phyloP scores from a whole-genome alignment of 2,329 filamentous ascomycete species.

The Xylariaceae sp. region DNA sequence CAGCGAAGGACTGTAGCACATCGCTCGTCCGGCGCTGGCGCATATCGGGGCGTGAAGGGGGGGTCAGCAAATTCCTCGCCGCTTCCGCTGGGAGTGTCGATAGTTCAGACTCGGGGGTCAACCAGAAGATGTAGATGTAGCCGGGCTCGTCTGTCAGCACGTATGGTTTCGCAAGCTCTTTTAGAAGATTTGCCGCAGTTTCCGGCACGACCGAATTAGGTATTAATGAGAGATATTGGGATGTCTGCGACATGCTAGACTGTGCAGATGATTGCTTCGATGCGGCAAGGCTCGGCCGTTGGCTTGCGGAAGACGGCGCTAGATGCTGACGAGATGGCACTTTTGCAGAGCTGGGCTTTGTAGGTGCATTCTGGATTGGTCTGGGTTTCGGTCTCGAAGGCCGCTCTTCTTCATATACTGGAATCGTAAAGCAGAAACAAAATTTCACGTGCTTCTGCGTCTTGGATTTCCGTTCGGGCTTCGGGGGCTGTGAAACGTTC shows the following conservation, averaged over 20 bases:
- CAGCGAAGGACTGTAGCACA: constrained; percentile 59
- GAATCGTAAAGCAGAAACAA: constrained; percentile 62
- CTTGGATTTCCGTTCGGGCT: constrained; percentile 38
- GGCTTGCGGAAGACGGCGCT: constrained; percentile 37
- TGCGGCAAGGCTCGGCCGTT: constrained; percentile 37
- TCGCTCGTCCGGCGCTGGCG: constrained; percentile 60
- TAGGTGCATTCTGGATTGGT: constrained; percentile 51
- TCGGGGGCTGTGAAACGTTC: constrained; percentile 27
- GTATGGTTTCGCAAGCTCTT: constrained; percentile 78
- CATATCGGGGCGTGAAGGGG: constrained; percentile 51
- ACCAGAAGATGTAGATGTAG: constrained; percentile 99
- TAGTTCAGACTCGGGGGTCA: constrained; percentile 71
- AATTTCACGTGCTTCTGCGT: constrained; percentile 46
- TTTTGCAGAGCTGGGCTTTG: constrained; percentile 39
- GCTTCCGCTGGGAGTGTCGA: constrained; percentile 63
- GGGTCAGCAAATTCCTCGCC: constrained; percentile 64
- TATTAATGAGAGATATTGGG: constrained; percentile 70
- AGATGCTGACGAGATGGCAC: constrained; percentile 40
- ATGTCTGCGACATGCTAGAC: constrained; percentile 45
- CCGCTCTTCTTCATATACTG: constrained; percentile 49
- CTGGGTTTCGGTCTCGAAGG: constrained; percentile 54
- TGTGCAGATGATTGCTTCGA: constrained; percentile 38
- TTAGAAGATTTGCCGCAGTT: constrained; percentile 72
- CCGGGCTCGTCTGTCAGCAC: constrained; percentile 79
- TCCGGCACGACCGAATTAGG: constrained; percentile 70